Evolutionary conservation across 2,329 filamentous ascomycete genomes (phyloP).

Genomic region (Whalleya microplaca): DNA sequence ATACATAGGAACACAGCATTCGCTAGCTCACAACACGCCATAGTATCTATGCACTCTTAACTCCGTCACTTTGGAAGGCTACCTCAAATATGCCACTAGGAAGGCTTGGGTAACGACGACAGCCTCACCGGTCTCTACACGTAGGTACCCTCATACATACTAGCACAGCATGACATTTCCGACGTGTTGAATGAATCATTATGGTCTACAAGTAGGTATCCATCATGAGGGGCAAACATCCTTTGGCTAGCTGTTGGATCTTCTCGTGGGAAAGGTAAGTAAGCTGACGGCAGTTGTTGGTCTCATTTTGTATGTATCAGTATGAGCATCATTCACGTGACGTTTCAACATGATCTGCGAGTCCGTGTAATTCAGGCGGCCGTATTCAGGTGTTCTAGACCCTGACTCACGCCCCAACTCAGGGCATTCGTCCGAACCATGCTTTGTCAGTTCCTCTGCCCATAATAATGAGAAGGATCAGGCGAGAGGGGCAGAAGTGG

Average conservation of each 20-base stretch:
- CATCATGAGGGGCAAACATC: background rate
- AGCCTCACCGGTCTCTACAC: background rate
- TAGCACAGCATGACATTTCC: background rate
- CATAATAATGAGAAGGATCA: too few relatives aligned
- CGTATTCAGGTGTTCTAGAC: too few relatives aligned
- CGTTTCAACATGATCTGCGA: background rate
- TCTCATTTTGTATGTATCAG: conserved; percentile 13
- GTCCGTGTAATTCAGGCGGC: background rate
- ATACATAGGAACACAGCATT: too few relatives aligned
- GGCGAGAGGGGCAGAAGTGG: too few relatives aligned
- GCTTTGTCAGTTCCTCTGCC: too few relatives aligned
- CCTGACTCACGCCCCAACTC: too few relatives aligned
- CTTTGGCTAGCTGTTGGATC: background rate
- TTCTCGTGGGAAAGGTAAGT: background rate
- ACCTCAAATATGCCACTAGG: background rate
- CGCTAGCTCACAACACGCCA: too few relatives aligned
- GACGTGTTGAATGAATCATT: background rate
- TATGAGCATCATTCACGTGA: conserved; percentile 31
- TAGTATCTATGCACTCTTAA: too few relatives aligned
- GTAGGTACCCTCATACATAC: background rate
- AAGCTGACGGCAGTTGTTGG: background rate
- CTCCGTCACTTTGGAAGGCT: too few relatives aligned
- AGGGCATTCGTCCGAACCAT: too few relatives aligned
- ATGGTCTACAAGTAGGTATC: background rate
- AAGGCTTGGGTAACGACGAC: background rate